A percentile compares a stretch with the other conserved stretches of the same genome.
phyloP scores from a whole-genome alignment of 2,329 filamentous ascomycete species.

The Monosporascus sp. region DNA sequence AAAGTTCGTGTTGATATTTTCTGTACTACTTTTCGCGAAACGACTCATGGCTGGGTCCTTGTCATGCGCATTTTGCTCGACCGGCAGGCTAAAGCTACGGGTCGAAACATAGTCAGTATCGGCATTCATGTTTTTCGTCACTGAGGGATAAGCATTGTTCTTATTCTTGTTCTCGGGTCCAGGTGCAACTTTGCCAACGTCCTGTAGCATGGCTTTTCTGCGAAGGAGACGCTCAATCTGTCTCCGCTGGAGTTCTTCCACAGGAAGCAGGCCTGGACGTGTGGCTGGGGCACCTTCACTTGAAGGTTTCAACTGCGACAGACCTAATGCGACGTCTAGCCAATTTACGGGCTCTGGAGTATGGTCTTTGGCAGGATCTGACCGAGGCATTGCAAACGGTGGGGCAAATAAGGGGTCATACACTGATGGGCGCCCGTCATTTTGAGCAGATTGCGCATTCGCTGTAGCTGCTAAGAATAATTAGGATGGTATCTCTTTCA shows the following conservation, averaged over 20 bases:
- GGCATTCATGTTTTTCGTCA: slow-evolving; percentile 7
- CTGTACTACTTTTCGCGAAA: slow-evolving; percentile 48
- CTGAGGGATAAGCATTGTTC: neutral
- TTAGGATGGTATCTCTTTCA: slow-evolving; percentile 6
- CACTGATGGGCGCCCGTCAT: slow-evolving; percentile 38
- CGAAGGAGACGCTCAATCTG: slow-evolving; percentile 34
- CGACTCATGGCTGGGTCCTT: slow-evolving; percentile 31
- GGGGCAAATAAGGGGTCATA: slow-evolving; percentile 33
- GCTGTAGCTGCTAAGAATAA: slow-evolving; percentile 10
- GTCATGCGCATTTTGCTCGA: slow-evolving; percentile 38
- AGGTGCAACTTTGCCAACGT: neutral
- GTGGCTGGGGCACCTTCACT: slow-evolving; percentile 19
- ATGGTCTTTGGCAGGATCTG: slow-evolving; percentile 2
- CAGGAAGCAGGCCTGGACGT: slow-evolving; percentile 18
- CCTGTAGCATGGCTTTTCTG: slow-evolving; percentile 15
- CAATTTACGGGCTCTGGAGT: neutral
- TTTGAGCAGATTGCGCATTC: slow-evolving; percentile 17
- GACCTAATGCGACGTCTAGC: neutral
- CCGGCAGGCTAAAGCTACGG: slow-evolving; percentile 47
- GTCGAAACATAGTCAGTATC: slow-evolving; percentile 30
- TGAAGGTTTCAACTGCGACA: slow-evolving; percentile 14
- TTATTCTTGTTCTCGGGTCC: neutral
- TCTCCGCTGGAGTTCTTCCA: slow-evolving; percentile 36
- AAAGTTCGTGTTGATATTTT: slow-evolving; percentile 60
- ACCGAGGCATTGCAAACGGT: slow-evolving; percentile 4